Base-by-base conservation (phyloP, 2,329 filamentous ascomycete genomes). In the Akanthomyces dipterigenus region DNA sequence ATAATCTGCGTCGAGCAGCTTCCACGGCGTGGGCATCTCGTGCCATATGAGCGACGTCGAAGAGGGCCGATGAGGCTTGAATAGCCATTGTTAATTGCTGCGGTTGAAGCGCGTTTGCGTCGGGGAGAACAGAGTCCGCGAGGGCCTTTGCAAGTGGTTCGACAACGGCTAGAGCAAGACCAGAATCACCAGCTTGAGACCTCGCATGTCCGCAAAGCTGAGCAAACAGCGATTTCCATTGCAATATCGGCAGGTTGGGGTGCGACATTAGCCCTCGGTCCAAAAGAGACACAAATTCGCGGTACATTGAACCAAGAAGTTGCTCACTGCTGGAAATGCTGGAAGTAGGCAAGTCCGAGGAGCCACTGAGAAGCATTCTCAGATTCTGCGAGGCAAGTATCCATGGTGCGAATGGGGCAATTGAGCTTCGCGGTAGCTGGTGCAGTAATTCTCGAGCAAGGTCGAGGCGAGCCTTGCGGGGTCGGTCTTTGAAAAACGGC, bases 121-220 rank as follows among this genome's bases (percentile, higher is more conserved):
- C 63, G 24, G 64, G 62, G 28, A 68, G 55, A 1, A 70, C 66
- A 64, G 65, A 73, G 60, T 79, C 78, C 42, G 77, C 67, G 5
- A 88, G 65, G 1, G 73, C 68, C 65, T 83, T 87, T 0, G 89
- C 84, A 3, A 95, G 68, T 1, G 88, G 88, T 63, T 96, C 91
- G 43, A 93, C 77, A 1, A 91, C 79, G 26, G 83, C 82, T 55
- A 89, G 77, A 5, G 86, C 83, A 45, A 87, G 80, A 6, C 85
- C 87, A 18, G 83, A 82, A 64, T 91, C 86, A 3, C 90, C 89
- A 57, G 83, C 82, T 64, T 91, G 86, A 14, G 80, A 75, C 20
- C 78, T 80, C 7, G 88, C 82, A 57, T 83, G 82, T 9, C 79
- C 73, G 3, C 82, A 76, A 9, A 90, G 74, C 1, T 78, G 72